Evolutionary conservation across 2,329 filamentous ascomycete genomes (phyloP).

Genomic region (Sclerotinia trifoliorum): DNA sequence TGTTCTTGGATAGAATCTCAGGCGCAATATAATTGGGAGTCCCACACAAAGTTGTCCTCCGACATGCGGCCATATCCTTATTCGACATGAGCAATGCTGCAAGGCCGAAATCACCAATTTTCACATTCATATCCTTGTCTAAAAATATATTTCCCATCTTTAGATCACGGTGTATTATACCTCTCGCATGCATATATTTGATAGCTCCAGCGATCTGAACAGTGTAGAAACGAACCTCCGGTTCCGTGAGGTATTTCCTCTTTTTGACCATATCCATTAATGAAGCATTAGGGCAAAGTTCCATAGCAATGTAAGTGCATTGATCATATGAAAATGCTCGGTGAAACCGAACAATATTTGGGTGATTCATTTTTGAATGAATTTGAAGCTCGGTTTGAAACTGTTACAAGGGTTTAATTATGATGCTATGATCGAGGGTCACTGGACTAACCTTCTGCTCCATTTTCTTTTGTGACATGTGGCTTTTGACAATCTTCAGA

Average conservation of each 20-base stretch:
- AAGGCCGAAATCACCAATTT: constrained; percentile 95
- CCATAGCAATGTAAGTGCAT: constrained; percentile 90
- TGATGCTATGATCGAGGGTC: not conserved
- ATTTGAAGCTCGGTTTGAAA: constrained; percentile 89
- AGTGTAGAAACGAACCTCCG: constrained; percentile 90
- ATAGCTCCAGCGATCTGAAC: constrained; percentile 95
- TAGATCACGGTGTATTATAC: constrained; percentile 92
- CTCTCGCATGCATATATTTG: constrained; percentile 95
- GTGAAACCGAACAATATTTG: constrained; percentile 93
- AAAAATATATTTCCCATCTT: constrained; percentile 99
- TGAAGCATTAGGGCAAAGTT: constrained; percentile 92
- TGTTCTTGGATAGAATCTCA: constrained; percentile 91
- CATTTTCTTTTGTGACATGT: constrained; percentile 75
- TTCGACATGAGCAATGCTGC: constrained; percentile 89
- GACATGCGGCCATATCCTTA: constrained; percentile 76
- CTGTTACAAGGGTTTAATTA: constrained; percentile 41
- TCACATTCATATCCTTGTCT: constrained; percentile 93
- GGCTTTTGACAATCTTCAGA: constrained; percentile 79
- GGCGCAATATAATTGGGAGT: constrained; percentile 98
- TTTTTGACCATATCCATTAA: constrained; percentile 98
- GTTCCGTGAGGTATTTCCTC: constrained; percentile 84
- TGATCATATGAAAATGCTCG: constrained; percentile 87
- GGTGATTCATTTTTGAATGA: constrained; percentile 95
- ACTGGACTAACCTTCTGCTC: constrained; percentile 69
- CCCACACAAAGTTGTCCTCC: constrained; percentile 90